Base-by-base conservation (phyloP, 2,329 filamentous ascomycete species). In the Cladosporium sp. region DNA sequence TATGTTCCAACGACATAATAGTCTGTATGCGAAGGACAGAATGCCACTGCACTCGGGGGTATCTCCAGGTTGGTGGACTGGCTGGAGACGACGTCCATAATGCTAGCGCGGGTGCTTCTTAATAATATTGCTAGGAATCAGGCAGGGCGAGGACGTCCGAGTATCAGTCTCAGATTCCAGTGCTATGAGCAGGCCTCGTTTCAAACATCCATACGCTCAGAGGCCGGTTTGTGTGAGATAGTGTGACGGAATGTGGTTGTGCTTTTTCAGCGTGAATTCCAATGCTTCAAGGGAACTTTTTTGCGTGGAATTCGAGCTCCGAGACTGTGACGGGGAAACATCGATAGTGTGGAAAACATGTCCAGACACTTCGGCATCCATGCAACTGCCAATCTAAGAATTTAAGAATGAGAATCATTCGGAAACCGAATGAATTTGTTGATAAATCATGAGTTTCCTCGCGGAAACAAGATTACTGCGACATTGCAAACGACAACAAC, bases 1-100 rank as follows among this genome's bases (percentile, higher is more conserved):
- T 97, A 97, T 1, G 93, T 97, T 46, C 93, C 94, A 57, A 97
- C 85, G 0, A 96, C 82, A 70, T 96, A 89, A 73, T 89, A 86
- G 0, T 87, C 79, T 0, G 86, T 85, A 66, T 87, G 75, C 0
- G 78, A 76, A 1, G 88, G 87, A 69, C 87, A 90, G 72, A 93
- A 92, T 67, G 91, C 88, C n/a, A 93, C 82, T 74, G 91, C 93
- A 72, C 90, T 91, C 1, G 91, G 91, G 4, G 91, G 91, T 0
- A 91, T 80, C 62, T 91, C 86, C 23, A 92, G 79, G 5, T 76
- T 81, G 33, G 59, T 78, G 75, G 35, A 83, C 75, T 7, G 85
- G 84, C 10, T 67, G 49, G 61, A 82, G 76, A 29, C 52, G 62
- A 61, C 46, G 69, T 68, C 71, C 64, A 66, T 66, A 28, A 11